Evolutionary conservation across 2,329 filamentous ascomycete genomes (phyloP), one percentile per base, ranked within the genome.

Genomic region (Colletotrichum trifolii): DNA sequence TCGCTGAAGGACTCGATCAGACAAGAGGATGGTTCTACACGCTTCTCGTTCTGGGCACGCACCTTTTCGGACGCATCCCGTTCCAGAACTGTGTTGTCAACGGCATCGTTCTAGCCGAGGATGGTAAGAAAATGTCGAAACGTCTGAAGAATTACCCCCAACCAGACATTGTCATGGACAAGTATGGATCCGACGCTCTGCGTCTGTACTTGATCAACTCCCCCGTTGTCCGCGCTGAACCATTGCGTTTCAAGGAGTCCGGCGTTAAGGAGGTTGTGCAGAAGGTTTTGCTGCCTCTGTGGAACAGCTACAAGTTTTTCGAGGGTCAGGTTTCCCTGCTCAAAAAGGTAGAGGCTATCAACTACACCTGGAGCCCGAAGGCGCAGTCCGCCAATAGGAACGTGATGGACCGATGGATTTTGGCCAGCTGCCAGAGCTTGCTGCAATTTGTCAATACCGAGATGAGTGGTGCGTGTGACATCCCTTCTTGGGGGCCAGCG

Each of bases 121-220:
- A 97, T 73, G 95, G 95, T 60, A 97, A 97, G 84, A 98, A 98
- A 84, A 98, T 98, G 95, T 97, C 94, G 7, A 98, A 98, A 80
- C 89, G 95, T 58, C 83, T 97, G 63, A 96, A 97, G 82, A 98
- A 98, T 79, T 98, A 97, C 77, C 95, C 95, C 0, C 94, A 97
- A 73, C 95, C 95, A 10, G 83, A 82, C 61, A 81, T 93, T 55
- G 88, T 98, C 70, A 96, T 97, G 85, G 81, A 91, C 63, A 91
- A 91, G 73, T 97, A 97, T 75, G 95, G 95, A 17, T 94, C 94
- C 2, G 95, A 98, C 79, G 94, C 95, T 36, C 87, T 98, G 54
- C 90, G 95, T 60, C 84, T 98, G n/a, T 97, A 97, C 75, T 85
- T 98, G 73, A 97, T 97, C 80, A 97, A 97, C 79, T 97, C 94